phyloP scores from a whole-genome alignment of 345 rosid genomes.

The Limnanthes douglasii region DNA sequence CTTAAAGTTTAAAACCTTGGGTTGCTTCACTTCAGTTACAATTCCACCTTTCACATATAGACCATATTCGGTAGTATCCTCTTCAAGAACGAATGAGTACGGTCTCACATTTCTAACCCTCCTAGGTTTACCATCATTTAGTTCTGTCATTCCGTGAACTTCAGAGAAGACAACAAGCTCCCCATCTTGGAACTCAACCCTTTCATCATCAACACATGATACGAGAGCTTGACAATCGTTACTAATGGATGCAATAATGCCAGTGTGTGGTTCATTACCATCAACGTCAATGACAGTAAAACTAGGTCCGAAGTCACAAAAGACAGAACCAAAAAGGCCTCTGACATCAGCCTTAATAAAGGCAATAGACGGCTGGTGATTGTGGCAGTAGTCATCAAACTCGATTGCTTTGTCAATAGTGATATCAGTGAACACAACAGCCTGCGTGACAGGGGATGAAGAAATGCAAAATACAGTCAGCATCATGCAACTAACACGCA shows the following conservation, averaged over 20 bases:
- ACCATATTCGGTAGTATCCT: constrained; percentile 48
- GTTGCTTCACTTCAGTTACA: constrained; percentile 59
- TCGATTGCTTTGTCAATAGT: constrained; percentile 48
- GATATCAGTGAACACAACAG: constrained; percentile 69
- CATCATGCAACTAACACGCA: background rate
- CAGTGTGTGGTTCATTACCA: constrained; percentile 62
- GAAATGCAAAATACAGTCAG: background rate
- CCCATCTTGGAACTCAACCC: constrained; percentile 60
- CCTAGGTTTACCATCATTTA: constrained; percentile 86
- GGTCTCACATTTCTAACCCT: constrained; percentile 58
- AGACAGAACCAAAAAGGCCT: constrained; percentile 57
- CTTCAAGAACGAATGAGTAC: constrained; percentile 59
- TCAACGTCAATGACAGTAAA: constrained; percentile 59
- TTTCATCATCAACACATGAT: constrained; percentile 59
- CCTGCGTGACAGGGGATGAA: constrained; percentile 26
- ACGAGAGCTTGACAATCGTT: constrained; percentile 42
- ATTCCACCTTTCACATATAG: constrained; percentile 72
- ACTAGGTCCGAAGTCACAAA: constrained; percentile 60
- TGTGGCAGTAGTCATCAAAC: constrained; percentile 47
- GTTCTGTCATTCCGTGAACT: constrained; percentile 48
- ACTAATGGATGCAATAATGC: constrained; percentile 56
- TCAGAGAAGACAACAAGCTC: constrained; percentile 56
- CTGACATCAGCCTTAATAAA: constrained; percentile 63
- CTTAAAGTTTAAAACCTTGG: constrained; percentile 43
- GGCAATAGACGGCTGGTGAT: constrained; percentile 52